A percentile compares a stretch with the other conserved stretches of the same genome.
Evolutionary conservation across 805 yeast species (phyloP).

Genomic region (Spathaspora passalidarum): DNA sequence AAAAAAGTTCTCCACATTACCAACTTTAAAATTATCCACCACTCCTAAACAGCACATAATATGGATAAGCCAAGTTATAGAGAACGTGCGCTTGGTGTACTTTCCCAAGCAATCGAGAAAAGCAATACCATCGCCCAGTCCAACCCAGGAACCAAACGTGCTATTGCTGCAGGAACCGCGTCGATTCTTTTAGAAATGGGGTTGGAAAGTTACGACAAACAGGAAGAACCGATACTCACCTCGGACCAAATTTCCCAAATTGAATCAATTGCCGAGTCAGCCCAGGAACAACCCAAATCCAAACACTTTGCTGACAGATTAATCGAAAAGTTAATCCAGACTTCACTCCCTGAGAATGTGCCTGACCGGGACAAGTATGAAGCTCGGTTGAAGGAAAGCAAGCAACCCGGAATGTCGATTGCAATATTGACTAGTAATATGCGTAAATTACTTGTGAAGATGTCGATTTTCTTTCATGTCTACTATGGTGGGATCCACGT

Average conservation of each 20-base stretch:
- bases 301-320: slow-evolving; percentile 58
- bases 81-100: slow-evolving; percentile 5
- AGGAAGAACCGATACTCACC: slow-evolving; percentile 12
- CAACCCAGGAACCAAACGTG: slow-evolving; percentile 23
- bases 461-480: slow-evolving; percentile 54
- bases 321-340: slow-evolving; percentile 50
- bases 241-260: slow-evolving; percentile 26
- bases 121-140: slow-evolving; percentile 14
- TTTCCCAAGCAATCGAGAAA: slow-evolving; percentile 10
- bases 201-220: slow-evolving; percentile 21
- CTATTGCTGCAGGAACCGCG: slow-evolving; percentile 37
- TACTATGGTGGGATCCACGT: slow-evolving; percentile 62
- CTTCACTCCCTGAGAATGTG: slow-evolving; percentile 46
- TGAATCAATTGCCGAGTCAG: slow-evolving; percentile 27
- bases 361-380: slow-evolving; percentile 47
- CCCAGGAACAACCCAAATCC: slow-evolving; percentile 17
- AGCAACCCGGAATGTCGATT: slow-evolving; percentile 55
- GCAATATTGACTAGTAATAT: slow-evolving; percentile 55
- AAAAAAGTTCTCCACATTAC: too few relatives aligned
- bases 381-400: slow-evolving; percentile 22
- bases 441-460: slow-evolving; percentile 50
- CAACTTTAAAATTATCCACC: neutral
- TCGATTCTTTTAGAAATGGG: slow-evolving; percentile 33
- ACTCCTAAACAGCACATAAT: neutral
- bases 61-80: neutral